A percentile compares a stretch with the other conserved stretches of the same genome.
Conservation (phyloP, 768 basidiomycete genomes). For the Mycena belliarum region DNA sequence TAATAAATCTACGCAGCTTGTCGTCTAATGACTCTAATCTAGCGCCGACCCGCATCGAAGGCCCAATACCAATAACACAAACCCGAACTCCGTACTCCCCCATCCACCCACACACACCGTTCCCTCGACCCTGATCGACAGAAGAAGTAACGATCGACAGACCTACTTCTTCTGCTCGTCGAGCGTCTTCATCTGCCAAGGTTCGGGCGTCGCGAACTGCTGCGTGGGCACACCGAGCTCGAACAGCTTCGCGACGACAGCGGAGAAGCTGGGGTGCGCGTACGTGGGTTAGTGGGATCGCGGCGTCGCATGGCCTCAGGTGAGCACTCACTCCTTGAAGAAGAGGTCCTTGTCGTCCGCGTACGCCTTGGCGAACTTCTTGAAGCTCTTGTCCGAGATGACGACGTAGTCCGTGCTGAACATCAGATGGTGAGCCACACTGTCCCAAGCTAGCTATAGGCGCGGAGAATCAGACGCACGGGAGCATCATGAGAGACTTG, state of each 20-base stretch:
- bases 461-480: conserved; percentile 51
- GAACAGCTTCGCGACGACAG: conserved; percentile 74
- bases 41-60: not conserved
- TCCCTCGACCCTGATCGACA: no score
- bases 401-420: conserved; percentile 86
- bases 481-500: conserved; percentile 90
- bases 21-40: conserved; percentile 1
- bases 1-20: conserved; percentile 11
- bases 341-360: conserved; percentile 83
- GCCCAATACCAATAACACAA: not conserved
- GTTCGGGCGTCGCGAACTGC: conserved; percentile 74
- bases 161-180: conserved; percentile 41
- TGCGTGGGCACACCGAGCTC: conserved; percentile 89
- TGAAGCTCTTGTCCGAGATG: conserved; percentile 89
- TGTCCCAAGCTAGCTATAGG: not conserved
- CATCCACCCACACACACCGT: no score
- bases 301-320: not conserved
- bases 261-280: conserved; percentile 66
- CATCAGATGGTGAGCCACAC: not conserved
- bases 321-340: conserved; percentile 87
- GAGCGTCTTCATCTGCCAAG: conserved; percentile 70
- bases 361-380: conserved; percentile 84
- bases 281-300: conserved; percentile 4
- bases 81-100: no score
- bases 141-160: no score